Conservation (phyloP, 192 early-diverging fungal genomes). For the Gamsiella multidivaricata region DNA sequence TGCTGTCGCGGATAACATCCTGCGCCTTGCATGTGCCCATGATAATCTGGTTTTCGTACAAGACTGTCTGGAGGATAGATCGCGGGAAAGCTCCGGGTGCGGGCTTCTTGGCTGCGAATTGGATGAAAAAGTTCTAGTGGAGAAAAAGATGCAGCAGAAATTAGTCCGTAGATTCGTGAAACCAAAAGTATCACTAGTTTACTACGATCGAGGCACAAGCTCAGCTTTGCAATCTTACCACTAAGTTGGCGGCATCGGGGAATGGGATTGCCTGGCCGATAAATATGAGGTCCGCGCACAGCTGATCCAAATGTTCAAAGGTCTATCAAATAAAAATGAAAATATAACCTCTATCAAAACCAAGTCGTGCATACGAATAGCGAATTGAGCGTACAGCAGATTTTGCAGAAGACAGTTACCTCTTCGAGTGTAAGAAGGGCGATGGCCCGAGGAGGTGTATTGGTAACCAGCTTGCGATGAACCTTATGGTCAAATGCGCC, state of each 20-base stretch:
- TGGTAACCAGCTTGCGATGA: constrained; percentile 70
- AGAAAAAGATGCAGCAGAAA: neutral
- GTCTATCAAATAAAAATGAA: constrained; percentile 29
- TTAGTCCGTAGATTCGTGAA: neutral
- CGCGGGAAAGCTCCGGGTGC: constrained; percentile 65
- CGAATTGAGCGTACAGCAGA: neutral
- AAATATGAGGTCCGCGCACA: constrained; percentile 48
- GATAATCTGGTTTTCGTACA: constrained; percentile 52
- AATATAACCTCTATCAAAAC: neutral
- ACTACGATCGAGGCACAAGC: too few relatives aligned
- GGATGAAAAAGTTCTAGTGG: constrained; percentile 63
- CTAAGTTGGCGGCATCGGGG: constrained; percentile 54
- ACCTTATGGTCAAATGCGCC: constrained; percentile 69
- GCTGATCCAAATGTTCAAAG: constrained; percentile 49
- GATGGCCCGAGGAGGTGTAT: constrained; percentile 72
- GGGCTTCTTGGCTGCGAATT: constrained; percentile 57
- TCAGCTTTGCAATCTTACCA: constrained; percentile 59
- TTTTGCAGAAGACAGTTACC: constrained; percentile 49
- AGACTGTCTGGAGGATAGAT: constrained; percentile 59
- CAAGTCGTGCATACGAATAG: neutral
- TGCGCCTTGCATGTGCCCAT: constrained; percentile 48
- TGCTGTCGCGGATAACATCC: constrained; percentile 19
- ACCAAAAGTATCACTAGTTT: neutral
- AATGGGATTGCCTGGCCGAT: constrained; percentile 59
- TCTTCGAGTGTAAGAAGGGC: constrained; percentile 57